Evolutionary conservation across 345 rosid genomes (phyloP), one percentile per base, ranked within the genome.

Genomic region (Rhodomyrtus tomentosa): DNA sequence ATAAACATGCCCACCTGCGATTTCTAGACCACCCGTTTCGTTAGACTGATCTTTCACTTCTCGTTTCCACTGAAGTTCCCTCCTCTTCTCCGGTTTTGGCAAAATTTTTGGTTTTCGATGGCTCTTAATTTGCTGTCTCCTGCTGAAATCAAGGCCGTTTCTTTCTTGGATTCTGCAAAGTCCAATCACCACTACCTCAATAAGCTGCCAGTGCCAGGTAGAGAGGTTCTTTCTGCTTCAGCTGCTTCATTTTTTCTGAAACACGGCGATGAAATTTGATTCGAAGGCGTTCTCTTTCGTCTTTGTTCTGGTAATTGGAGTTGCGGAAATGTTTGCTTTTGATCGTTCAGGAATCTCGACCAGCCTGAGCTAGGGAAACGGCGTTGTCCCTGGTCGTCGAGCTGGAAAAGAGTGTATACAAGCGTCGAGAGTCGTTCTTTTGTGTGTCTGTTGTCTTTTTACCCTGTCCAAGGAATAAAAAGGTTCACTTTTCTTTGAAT

Each of bases 121-220:
- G 93, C 98, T 40, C 90, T 96, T 59, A 96, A 93, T 89, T 87
- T 93, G 85, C 85, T 90, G 27, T 89, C 94, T 50, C 92, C 95
- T 12, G 87, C 93, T 84, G 98, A 94, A 81, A 87, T 92, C 83
- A 92, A 89, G 86, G 86, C 92, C 80, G 48, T 91, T 49, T 93
- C 95, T 86, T 93, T 94, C 95, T 85, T 94, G 88, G 93, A 92
- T 85, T 87, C 94, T 40, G 83, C 92, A 58, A 92, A 87, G 86
- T 88, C 94, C 89, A 89, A 22, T 80, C 90, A 59, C n/a, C 40
- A 49, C 62, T 29, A 29, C 55, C 87, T 90, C 73, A 89, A 91
- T 82, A 93, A 92, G 91, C 83, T 88, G 84, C 87, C 93, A 91
- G 98, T 88, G 84, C 87, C 93, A 91, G 98, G 98, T 96, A 86